These are phyloP conservation scores for Garcia nutans DNA, from an alignment of 345 rosid species.

Conservation along the genomic window DNA sequence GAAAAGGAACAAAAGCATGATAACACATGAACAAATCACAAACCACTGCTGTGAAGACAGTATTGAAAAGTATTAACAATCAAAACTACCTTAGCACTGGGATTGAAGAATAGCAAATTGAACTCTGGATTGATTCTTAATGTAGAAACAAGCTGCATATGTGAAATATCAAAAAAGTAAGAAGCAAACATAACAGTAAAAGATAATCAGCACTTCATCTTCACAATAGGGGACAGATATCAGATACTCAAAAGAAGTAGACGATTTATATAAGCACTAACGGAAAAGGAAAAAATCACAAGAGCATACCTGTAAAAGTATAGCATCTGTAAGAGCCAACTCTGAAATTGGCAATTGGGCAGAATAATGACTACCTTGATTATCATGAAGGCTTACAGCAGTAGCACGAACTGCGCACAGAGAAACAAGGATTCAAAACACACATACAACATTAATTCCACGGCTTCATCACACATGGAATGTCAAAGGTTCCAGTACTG, in stretches of 20 bases:
- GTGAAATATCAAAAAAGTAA: constrained; percentile 21
- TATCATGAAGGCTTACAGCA: constrained; percentile 50
- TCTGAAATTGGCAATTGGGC: constrained; percentile 43
- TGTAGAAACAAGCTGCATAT: constrained; percentile 84
- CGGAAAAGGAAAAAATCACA: constrained; percentile 13
- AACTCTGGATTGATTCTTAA: constrained; percentile 73
- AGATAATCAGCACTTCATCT: neutral
- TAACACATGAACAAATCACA: neutral
- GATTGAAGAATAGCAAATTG: constrained; percentile 69
- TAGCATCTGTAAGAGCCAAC: constrained; percentile 64
- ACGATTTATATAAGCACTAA: neutral
- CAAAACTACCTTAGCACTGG: constrained; percentile 70
- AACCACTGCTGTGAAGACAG: neutral
- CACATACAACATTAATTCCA: neutral
- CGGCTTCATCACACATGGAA: neutral
- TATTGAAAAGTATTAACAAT: constrained; percentile 3
- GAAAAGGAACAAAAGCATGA: neutral
- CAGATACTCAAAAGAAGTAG: neutral
- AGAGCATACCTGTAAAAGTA: constrained; percentile 65
- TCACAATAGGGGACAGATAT: neutral
- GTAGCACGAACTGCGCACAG: constrained; percentile 86
- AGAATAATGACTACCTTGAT: constrained; percentile 36
- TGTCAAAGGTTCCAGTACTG: neutral
- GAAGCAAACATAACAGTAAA: constrained; percentile 9
- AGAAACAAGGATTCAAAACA: constrained; percentile 27